Base-by-base conservation (phyloP, 768 basidiomycete species). In the Lyophyllum decastes region DNA sequence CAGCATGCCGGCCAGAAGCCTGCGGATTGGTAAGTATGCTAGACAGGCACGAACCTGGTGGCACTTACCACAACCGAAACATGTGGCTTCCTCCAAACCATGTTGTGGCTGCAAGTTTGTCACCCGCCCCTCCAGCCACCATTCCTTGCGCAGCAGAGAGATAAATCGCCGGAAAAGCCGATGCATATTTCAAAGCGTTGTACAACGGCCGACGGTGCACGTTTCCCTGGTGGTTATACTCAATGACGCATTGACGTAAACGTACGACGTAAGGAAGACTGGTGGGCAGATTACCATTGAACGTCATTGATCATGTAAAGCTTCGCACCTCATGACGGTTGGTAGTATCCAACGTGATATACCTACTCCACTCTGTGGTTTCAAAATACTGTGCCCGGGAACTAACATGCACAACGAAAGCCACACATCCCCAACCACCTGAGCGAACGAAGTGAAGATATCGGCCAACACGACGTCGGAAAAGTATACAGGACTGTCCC, bases 141-240 rank as follows among this genome's bases (percentile, higher is more conserved):
- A 85, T 75, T 55, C 89, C 82, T 70, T 98, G 96, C 17, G 92
- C 89, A 19, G 96, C 95, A 59, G 94, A 95, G 30, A 99, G 81
- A 66, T 89, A 88, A 59, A 99, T 98, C 44, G 98, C 94, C 16
- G 97, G 97, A 71, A 99, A 97, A 0, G 97, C 88, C 16, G 95
- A 89, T 1, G 94, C 94, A 69, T 99, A 99, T 80, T 99, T 99
- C 58, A 95, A 68, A 0, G 95, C 96, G 70, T 98, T 99, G 73
- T 83, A 85, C 21, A 98, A 76, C 1, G 94, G 89, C 34, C 91
- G 86, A 22, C 80, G 80, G 59, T 83, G 88, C 35, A 82, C 78
- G 63, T 89, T 90, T 19, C 77, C 72, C 30, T 79, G 84, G 58
- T 79, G 80, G 60, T 69, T 81, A 71, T 91, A 92, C 69, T 98